Percentiles rank a stretch among this genome's conserved stretches.
These are phyloP conservation scores for Trypanosomatidae sp. DNA, from an alignment of 208 protist species.

Conservation along the genomic window DNA sequence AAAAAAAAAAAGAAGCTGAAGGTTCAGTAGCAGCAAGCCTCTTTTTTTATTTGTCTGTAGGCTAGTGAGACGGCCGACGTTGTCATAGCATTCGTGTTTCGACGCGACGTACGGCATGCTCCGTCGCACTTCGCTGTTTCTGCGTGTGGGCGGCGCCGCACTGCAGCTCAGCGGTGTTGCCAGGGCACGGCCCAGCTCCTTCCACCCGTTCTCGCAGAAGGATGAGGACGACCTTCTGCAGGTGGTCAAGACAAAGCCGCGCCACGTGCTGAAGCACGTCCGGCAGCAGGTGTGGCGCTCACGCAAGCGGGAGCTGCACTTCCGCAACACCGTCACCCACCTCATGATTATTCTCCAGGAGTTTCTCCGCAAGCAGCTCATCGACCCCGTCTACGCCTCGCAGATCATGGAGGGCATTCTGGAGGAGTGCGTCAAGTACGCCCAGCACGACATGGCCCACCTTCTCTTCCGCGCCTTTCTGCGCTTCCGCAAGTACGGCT, in stretches of 20 bases:
- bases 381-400: slow-evolving; percentile 77
- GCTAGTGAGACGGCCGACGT: too few species aligned
- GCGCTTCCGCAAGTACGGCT: slow-evolving; percentile 90
- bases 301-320: slow-evolving; percentile 83
- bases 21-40: too few species aligned
- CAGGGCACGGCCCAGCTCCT: slow-evolving; percentile 43
- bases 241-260: slow-evolving; percentile 85
- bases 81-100: too few species aligned
- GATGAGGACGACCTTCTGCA: slow-evolving; percentile 86
- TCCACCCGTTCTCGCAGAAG: slow-evolving; percentile 83
- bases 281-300: slow-evolving; percentile 89
- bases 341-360: slow-evolving; percentile 91
- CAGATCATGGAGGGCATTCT: slow-evolving; percentile 89
- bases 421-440: slow-evolving; percentile 85
- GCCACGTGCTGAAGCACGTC: slow-evolving; percentile 85
- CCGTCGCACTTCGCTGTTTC: too few species aligned
- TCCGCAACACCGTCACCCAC: slow-evolving; percentile 88
- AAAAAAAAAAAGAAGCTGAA: too few species aligned
- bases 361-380: slow-evolving; percentile 83
- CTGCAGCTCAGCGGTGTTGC: too few species aligned
- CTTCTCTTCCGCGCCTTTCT: slow-evolving; percentile 87
- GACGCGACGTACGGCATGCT: too few species aligned
- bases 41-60: too few species aligned
- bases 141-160: slow-evolving; percentile 5
- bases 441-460: slow-evolving; percentile 90